Base-by-base conservation (phyloP, 2,329 filamentous ascomycete species). In the Claviceps fusiformis region DNA sequence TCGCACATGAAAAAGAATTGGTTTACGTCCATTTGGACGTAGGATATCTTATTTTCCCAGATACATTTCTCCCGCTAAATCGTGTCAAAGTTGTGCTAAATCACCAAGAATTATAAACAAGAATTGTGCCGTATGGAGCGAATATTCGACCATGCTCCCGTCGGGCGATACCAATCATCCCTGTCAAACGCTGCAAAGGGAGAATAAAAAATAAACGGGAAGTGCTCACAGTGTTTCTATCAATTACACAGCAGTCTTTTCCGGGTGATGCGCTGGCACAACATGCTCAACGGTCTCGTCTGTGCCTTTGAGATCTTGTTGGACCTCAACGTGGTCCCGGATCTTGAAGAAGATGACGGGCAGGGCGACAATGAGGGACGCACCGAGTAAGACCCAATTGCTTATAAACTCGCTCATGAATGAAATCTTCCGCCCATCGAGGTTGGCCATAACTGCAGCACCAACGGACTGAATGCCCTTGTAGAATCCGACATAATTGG, bases 401-500 rank as follows among this genome's bases (percentile, higher is more conserved):
- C 70, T 72, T 53, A 72, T 86, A 62, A 95, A 92, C 62, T 90
- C 80, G 60, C 76, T 79, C 74, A 86, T 82, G 71, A 80, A 95
- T 0, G 83, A 73, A 37, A 65, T 61, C 56, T 68, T 66, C 24
- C 64, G 64, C 19, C 62, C 63, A 53, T 72, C 70, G 24, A 72
- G 62, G 5, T 65, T 63, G 52, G 65, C 70, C 51, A 65, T 64
- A 4, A 71, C 80, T 29, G 85, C 86, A 1, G 82, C 79, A 62
- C 87, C 87, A 5, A 83, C 85, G 17, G 85, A 88, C 67, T 91
- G 87, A 52, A 90, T 86, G 17, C 85, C 64, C 62, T 93, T 93
- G 79, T 92, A 92, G 82, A 75, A 88, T 87, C 75, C 62, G 81
- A 80, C 58, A 65, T 92, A 86, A 75, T 96, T 95, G 73, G 92